A percentile compares a stretch with the other conserved stretches of the same genome.
These are phyloP conservation scores for Penicillium psychrosexuale DNA, from an alignment of 2,329 filamentous ascomycete species.

Conservation along the genomic window DNA sequence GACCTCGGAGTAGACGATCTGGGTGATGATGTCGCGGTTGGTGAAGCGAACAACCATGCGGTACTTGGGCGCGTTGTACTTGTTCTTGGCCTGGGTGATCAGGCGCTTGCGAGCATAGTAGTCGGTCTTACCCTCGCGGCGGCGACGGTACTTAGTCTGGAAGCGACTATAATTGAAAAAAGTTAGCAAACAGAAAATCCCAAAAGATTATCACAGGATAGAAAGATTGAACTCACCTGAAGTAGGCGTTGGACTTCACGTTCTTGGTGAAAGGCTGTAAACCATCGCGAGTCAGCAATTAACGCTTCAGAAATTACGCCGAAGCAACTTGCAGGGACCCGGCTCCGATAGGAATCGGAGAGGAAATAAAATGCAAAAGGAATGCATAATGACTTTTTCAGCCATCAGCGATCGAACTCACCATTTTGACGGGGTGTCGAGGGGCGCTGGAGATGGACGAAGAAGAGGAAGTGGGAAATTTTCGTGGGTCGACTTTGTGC, in stretches of 20 bases:
- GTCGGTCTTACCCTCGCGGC: slow-evolving; percentile 95
- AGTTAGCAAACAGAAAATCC: slow-evolving; percentile 13
- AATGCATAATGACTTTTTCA: slow-evolving; percentile 22
- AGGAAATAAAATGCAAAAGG: slow-evolving; percentile 15
- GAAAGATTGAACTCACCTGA: slow-evolving; percentile 67
- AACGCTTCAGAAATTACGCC: slow-evolving; percentile 89
- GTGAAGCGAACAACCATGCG: slow-evolving; percentile 98
- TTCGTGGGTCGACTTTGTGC: slow-evolving; percentile 42
- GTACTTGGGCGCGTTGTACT: slow-evolving; percentile 99
- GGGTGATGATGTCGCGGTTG: slow-evolving; percentile 98
- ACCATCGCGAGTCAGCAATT: slow-evolving; percentile 95
- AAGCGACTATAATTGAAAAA: slow-evolving; percentile 66
- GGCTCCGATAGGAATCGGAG: slow-evolving; percentile 24
- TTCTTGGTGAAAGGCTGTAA: slow-evolving; percentile 83
- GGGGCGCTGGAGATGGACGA: slow-evolving; percentile 34
- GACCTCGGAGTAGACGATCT: slow-evolving; percentile 96
- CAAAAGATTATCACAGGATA: neutral
- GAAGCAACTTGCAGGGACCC: slow-evolving; percentile 99
- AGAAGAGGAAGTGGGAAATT: slow-evolving; percentile 30
- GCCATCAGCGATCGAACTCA: slow-evolving; percentile 36
- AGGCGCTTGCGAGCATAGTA: slow-evolving; percentile 99
- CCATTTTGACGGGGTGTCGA: slow-evolving; percentile 45
- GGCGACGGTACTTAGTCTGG: slow-evolving; percentile 99
- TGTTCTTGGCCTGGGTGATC: slow-evolving; percentile 99
- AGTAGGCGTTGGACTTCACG: slow-evolving; percentile 98